These are phyloP conservation scores for Canavalia gladiata DNA, from an alignment of 306 rosid genomes.

Conservation along the genomic window DNA sequence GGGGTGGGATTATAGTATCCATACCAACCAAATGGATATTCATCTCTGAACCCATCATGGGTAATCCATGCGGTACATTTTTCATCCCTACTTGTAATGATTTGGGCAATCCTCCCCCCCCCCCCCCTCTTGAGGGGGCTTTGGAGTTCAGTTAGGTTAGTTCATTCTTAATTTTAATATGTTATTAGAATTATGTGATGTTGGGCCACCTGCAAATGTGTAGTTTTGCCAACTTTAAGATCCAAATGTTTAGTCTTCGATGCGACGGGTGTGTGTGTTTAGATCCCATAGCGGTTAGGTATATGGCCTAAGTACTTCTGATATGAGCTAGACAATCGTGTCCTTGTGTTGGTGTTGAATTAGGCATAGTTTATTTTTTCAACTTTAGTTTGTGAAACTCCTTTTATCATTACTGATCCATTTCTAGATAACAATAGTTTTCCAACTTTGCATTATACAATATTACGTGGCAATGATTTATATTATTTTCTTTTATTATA, in stretches of 20 bases:
- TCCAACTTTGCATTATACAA: conserved; percentile 16
- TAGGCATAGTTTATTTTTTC: background rate
- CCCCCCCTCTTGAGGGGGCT: background rate
- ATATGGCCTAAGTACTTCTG: background rate
- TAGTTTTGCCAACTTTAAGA: background rate
- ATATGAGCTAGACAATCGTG: background rate
- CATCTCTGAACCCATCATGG: too few relatives aligned
- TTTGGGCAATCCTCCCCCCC: background rate
- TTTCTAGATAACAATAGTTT: conserved; percentile 28
- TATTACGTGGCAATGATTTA: background rate
- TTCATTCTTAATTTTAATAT: background rate
- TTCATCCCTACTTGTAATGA: background rate
- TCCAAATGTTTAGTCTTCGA: background rate
- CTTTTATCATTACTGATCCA: background rate
- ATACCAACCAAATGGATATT: too few relatives aligned
- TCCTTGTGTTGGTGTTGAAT: background rate
- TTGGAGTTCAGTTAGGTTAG: background rate
- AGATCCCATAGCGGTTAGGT: background rate
- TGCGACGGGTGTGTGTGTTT: background rate
- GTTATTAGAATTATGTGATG: background rate
- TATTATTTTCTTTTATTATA: background rate
- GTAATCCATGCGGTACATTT: too few relatives aligned
- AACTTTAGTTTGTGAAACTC: background rate
- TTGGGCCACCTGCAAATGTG: background rate
- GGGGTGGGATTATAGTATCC: too few relatives aligned